Evolutionary conservation across 805 yeast species (phyloP).

Genomic region (Suhomyces tanzawaensis): DNA sequence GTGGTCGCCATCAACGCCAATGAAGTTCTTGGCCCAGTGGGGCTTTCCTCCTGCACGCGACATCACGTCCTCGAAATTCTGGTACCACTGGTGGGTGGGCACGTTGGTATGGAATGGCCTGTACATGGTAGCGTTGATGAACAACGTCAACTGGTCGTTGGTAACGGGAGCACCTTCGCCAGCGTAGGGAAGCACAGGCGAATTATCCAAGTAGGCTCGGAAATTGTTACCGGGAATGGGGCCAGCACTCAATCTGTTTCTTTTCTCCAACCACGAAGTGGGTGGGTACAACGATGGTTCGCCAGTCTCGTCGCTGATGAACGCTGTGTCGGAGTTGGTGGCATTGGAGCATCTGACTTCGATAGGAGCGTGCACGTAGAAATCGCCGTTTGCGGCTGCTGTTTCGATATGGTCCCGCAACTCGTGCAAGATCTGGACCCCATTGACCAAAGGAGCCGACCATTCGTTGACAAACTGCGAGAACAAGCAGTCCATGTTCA

Average conservation of each 20-base stretch:
- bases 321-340: constrained; percentile 45
- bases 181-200: constrained; percentile 61
- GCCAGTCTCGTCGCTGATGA: constrained; percentile 32
- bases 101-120: constrained; percentile 84
- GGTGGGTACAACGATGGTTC: constrained; percentile 40
- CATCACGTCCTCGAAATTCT: constrained; percentile 76
- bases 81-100: constrained; percentile 77
- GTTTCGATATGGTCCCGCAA: constrained; percentile 58
- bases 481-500: constrained; percentile 93
- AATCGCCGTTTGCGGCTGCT: constrained; percentile 61
- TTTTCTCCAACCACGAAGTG: constrained; percentile 48
- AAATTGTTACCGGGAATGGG: constrained; percentile 81
- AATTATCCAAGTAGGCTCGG: constrained; percentile 77
- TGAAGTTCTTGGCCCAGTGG: constrained; percentile 97
- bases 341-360: constrained; percentile 94
- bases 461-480: constrained; percentile 95
- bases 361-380: constrained; percentile 90
- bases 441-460: constrained; percentile 86
- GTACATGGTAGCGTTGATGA: constrained; percentile 92
- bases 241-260: constrained; percentile 61
- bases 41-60: constrained; percentile 86
- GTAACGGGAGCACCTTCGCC: constrained; percentile 47
- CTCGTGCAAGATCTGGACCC: constrained; percentile 66
- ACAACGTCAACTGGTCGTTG: constrained; percentile 77
- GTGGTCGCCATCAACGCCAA: constrained; percentile 51